Conservation (phyloP, 768 basidiomycete species). For the Lactarius sanguifluus region DNA sequence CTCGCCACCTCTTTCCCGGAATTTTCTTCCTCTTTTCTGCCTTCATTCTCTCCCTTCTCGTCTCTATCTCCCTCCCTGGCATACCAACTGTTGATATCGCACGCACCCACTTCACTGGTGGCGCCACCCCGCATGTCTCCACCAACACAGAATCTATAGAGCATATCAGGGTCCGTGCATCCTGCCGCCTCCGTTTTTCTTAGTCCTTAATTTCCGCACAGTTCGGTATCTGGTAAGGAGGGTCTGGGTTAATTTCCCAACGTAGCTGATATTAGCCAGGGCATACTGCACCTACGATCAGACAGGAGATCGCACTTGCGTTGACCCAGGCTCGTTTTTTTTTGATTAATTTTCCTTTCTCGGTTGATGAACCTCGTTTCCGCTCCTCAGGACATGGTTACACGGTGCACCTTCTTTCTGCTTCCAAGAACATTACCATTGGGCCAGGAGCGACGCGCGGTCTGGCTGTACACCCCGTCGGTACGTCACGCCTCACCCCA, state of each 20-base stretch:
- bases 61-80: slow-evolving; percentile 70
- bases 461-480: slow-evolving; percentile 72
- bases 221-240: slow-evolving; percentile 69
- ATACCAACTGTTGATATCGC: slow-evolving; percentile 66
- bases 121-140: slow-evolving; percentile 29
- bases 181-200: slow-evolving; percentile 26
- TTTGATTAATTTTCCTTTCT: background rate
- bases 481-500: slow-evolving; percentile 37
- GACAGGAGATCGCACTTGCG: slow-evolving; percentile 50
- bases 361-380: background rate
- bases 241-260: slow-evolving; percentile 1
- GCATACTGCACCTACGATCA: slow-evolving; percentile 50
- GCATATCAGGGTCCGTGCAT: slow-evolving; percentile 38
- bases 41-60: slow-evolving; percentile 63
- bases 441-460: slow-evolving; percentile 68
- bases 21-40: slow-evolving; percentile 57
- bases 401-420: slow-evolving; percentile 42
- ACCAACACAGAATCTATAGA: slow-evolving; percentile 46
- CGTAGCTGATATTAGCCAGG: slow-evolving; percentile 41
- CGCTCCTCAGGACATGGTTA: slow-evolving; percentile 54
- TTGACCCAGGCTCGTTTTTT: slow-evolving; percentile 42
- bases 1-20: slow-evolving; percentile 57
- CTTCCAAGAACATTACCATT: slow-evolving; percentile 43
- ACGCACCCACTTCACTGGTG: slow-evolving; percentile 50
- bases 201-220: slow-evolving; percentile 33